These are phyloP conservation scores for Evansstolkia leycettana DNA, from an alignment of 495 filamentous ascomycete species.

Conservation along the genomic window DNA sequence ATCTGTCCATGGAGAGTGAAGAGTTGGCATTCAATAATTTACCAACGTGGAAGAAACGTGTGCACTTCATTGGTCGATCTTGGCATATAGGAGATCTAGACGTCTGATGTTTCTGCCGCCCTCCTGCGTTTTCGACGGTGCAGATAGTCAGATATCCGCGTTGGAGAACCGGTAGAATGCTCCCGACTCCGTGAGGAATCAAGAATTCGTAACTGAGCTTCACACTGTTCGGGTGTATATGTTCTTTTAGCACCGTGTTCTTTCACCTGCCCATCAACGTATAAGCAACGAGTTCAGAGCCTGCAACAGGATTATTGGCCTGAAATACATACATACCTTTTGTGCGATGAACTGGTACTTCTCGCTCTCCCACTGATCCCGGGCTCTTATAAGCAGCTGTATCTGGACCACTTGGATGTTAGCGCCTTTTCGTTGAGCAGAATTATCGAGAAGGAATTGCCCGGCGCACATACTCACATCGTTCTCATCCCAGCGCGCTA, in stretches of 20 bases:
- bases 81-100: too few relatives aligned
- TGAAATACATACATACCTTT: constrained; percentile 24
- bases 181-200: constrained; percentile 13
- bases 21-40: too few relatives aligned
- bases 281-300: constrained; percentile 2
- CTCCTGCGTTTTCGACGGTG: constrained; percentile 15
- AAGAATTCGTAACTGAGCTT: constrained; percentile 20
- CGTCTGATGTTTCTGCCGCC: too few relatives aligned
- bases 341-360: constrained; percentile 37
- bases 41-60: too few relatives aligned
- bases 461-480: constrained; percentile 44
- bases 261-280: constrained; percentile 16
- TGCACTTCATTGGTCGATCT: too few relatives aligned
- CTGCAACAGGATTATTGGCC: not conserved
- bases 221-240: constrained; percentile 26
- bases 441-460: constrained; percentile 9
- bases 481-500: constrained; percentile 52
- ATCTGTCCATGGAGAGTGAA: too few relatives aligned
- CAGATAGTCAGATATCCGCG: constrained; percentile 16
- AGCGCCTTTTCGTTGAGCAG: constrained; percentile 11
- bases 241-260: constrained; percentile 21
- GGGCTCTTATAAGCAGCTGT: constrained; percentile 31
- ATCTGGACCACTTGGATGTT: constrained; percentile 20
- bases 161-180: constrained; percentile 7
- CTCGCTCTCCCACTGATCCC: constrained; percentile 37